Evolutionary conservation across 2,329 filamentous ascomycete genomes (phyloP).

Genomic region (Coccinonectria pachysandricola): DNA sequence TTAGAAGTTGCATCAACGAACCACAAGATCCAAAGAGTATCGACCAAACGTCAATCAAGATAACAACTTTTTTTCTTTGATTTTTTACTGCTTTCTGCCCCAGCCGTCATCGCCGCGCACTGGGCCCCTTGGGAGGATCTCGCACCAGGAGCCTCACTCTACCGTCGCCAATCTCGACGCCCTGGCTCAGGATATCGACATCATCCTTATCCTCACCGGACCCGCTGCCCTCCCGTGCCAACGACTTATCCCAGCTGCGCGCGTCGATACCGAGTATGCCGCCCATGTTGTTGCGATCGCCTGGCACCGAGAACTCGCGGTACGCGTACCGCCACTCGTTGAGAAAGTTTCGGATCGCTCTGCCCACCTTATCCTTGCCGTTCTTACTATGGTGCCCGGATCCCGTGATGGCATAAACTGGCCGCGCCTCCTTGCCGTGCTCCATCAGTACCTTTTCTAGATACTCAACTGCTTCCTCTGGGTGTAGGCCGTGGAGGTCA

Average conservation of each 20-base stretch:
- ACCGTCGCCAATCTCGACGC: constrained; percentile 57
- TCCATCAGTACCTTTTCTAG: constrained; percentile 79
- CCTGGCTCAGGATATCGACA: constrained; percentile 51
- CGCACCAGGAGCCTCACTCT: constrained; percentile 56
- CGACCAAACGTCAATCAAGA: too few species aligned
- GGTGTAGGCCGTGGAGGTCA: constrained; percentile 95
- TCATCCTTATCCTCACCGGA: constrained; percentile 34
- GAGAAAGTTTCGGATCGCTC: constrained; percentile 80
- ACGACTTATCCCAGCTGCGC: constrained; percentile 54
- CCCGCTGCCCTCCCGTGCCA: constrained; percentile 36
- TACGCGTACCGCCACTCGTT: constrained; percentile 95
- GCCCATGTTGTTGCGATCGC: constrained; percentile 75
- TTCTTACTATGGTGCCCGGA: constrained; percentile 98
- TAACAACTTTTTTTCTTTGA: too few species aligned
- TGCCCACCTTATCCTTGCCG: constrained; percentile 96
- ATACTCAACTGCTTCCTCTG: constrained; percentile 92
- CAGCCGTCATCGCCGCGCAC: constrained; percentile 32
- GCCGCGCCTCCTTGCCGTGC: constrained; percentile 60
- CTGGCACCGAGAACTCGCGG: constrained; percentile 90
- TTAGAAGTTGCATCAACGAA: too few species aligned
- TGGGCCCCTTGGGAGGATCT: constrained; percentile 48
- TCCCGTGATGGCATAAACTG: constrained; percentile 91
- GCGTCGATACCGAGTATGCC: constrained; percentile 64
- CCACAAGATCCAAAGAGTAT: too few species aligned
- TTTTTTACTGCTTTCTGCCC: constrained; percentile 23